Conservation (phyloP, 257 asterid genomes). For the Ilex aquifolium region DNA sequence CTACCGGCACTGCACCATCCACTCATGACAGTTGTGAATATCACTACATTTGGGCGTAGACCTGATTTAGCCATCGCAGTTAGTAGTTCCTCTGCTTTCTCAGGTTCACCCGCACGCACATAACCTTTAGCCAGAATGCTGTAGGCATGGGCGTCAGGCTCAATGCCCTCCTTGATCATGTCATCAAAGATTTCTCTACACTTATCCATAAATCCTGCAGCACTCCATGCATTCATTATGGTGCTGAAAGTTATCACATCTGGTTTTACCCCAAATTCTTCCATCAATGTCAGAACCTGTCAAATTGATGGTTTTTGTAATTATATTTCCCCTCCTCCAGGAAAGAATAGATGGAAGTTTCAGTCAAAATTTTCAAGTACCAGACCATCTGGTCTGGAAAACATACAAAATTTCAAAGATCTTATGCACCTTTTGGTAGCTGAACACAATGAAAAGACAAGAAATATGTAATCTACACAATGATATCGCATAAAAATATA, state of each 20-base stretch:
- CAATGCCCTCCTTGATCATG: constrained; percentile 62
- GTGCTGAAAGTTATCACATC: constrained; percentile 89
- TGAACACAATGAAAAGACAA: too few species aligned
- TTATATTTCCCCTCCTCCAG: neutral
- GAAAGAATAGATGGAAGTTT: neutral
- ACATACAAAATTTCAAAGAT: too few species aligned
- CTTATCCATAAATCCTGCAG: constrained; percentile 72
- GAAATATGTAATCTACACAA: too few species aligned
- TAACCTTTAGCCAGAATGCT: constrained; percentile 97
- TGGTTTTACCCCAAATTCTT: constrained; percentile 76
- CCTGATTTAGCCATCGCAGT: constrained; percentile 42
- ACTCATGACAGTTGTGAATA: constrained; percentile 88
- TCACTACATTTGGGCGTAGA: constrained; percentile 70
- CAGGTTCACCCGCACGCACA: constrained; percentile 74
- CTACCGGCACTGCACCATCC: constrained; percentile 92
- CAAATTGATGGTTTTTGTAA: constrained; percentile 4
- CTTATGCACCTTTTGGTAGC: too few species aligned
- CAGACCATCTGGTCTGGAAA: neutral
- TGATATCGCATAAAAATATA: too few species aligned
- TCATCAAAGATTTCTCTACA: constrained; percentile 73
- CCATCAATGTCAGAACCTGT: constrained; percentile 61
- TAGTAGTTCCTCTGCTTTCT: constrained; percentile 61
- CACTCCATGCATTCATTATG: constrained; percentile 92
- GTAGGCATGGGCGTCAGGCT: constrained; percentile 72
- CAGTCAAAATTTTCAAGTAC: constrained; percentile 1